Conservation (phyloP, 2,329 filamentous ascomycete species). For the Colletotrichum musicola region DNA sequence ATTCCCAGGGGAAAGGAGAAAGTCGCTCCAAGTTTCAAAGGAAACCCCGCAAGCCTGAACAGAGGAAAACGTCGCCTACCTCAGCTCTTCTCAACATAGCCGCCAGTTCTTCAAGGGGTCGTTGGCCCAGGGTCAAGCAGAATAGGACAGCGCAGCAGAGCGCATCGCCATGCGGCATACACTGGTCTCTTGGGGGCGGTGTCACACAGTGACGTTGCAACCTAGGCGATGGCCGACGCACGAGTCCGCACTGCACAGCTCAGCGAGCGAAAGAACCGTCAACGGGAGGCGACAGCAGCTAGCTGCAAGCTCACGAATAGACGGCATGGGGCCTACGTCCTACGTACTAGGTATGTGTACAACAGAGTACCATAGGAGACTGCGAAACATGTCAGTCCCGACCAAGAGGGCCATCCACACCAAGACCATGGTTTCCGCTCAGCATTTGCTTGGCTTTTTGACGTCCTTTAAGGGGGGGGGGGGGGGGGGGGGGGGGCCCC, state of each 20-base stretch:
- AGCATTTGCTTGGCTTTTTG: conserved; percentile 18
- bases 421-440: conserved; percentile 16
- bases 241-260: conserved; percentile 17
- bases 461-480: conserved; percentile 25
- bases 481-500: conserved; percentile 24
- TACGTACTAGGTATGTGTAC: too few species aligned
- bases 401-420: conserved; percentile 7
- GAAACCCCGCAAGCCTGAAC: conserved; percentile 12
- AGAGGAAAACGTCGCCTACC: conserved; percentile 4
- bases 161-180: background rate
- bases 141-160: background rate
- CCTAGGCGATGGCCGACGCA: conserved; percentile 21
- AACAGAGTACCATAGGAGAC: background rate
- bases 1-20: conserved; percentile 2
- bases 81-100: background rate
- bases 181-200: background rate
- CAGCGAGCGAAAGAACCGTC: conserved; percentile 14
- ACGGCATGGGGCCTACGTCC: background rate
- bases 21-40: conserved; percentile 22
- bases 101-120: background rate
- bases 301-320: background rate
- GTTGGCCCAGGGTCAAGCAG: background rate
- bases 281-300: conserved; percentile 11
- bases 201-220: conserved; percentile 22
- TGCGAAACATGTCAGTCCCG: conserved; percentile 21